These are phyloP conservation scores for Annulohypoxylon nitens DNA, from an alignment of 495 filamentous ascomycete species.

Conservation along the genomic window DNA sequence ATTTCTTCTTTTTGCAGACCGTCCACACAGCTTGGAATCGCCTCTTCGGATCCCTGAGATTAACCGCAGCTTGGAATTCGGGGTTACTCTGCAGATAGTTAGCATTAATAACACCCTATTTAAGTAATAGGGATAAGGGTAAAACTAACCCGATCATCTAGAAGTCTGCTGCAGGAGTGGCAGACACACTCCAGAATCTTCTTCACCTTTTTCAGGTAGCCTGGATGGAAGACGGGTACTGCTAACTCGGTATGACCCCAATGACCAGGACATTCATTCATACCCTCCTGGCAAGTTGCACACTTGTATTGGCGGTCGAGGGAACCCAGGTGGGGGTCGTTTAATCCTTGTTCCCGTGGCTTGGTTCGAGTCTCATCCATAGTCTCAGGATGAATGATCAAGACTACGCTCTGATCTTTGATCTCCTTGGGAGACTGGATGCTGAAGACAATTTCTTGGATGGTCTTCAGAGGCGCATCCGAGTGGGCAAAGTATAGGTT, in stretches of 20 bases:
- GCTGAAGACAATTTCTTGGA: constrained; percentile 99
- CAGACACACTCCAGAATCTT: constrained; percentile 98
- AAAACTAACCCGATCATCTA: constrained; percentile 92
- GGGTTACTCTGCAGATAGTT: constrained; percentile 81
- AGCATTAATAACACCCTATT: constrained; percentile 69
- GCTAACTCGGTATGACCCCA: constrained; percentile 98
- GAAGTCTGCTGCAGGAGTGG: constrained; percentile 96
- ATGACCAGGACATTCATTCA: constrained; percentile 95
- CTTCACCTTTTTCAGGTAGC: constrained; percentile 97
- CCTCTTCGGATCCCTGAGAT: constrained; percentile 87
- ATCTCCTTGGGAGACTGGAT: constrained; percentile 96
- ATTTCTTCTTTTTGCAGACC: constrained; percentile 85
- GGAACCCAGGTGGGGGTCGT: constrained; percentile 93
- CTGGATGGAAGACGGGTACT: constrained; percentile 92
- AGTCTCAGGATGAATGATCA: constrained; percentile 95
- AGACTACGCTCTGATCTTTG: constrained; percentile 94
- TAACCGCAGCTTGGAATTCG: constrained; percentile 82
- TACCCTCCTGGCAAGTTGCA: constrained; percentile 92
- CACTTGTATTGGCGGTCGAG: constrained; percentile 95
- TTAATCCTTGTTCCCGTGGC: constrained; percentile 88
- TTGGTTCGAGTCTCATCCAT: constrained; percentile 95
- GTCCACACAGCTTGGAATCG: constrained; percentile 90
- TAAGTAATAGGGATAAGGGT: constrained; percentile 57
- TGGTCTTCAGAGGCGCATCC: constrained; percentile 92
- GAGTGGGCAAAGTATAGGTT: constrained; percentile 93